These are phyloP conservation scores for Saccharum spontaneum DNA, from an alignment of 176 grass and related monocot species.

Conservation along the genomic window DNA sequence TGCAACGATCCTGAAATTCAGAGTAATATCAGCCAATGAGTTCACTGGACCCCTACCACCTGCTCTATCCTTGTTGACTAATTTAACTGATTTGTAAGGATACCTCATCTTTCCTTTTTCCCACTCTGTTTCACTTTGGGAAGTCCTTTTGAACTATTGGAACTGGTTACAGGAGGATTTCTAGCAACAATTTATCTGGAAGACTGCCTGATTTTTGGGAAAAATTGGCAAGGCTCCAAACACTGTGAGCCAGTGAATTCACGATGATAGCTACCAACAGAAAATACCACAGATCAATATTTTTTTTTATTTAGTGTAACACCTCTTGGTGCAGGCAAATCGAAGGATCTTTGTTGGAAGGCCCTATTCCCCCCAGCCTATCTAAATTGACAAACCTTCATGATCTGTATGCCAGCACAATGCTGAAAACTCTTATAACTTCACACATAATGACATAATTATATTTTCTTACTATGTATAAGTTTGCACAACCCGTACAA, in stretches of 20 bases:
- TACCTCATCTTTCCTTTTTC: constrained; percentile 14
- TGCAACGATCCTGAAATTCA: constrained; percentile 37
- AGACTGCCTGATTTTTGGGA: constrained; percentile 65
- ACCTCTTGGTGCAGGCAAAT: constrained; percentile 65
- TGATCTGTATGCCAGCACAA: constrained; percentile 61
- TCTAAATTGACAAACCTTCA: constrained; percentile 57
- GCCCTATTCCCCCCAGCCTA: constrained; percentile 69
- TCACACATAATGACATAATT: not conserved
- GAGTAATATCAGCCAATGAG: constrained; percentile 79
- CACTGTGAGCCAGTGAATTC: constrained; percentile 61
- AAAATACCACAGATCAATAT: not conserved
- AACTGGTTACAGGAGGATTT: constrained; percentile 72
- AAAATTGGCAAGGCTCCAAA: constrained; percentile 61
- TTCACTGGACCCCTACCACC: constrained; percentile 68
- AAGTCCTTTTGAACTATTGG: constrained; percentile 25
- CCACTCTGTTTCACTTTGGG: not conserved
- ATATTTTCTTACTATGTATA: not conserved
- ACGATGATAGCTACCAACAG: not conserved
- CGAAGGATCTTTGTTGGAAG: constrained; percentile 66
- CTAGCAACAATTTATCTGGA: constrained; percentile 74
- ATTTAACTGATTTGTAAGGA: constrained; percentile 82
- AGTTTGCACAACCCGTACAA: not conserved
- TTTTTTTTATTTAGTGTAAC: not conserved
- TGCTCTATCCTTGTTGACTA: constrained; percentile 65
- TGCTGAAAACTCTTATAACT: constrained; percentile 13